A percentile compares a stretch with the other conserved stretches of the same genome.
phyloP scores from a whole-genome alignment of 176 grass and related monocot species.

The Thalia dealbata region DNA sequence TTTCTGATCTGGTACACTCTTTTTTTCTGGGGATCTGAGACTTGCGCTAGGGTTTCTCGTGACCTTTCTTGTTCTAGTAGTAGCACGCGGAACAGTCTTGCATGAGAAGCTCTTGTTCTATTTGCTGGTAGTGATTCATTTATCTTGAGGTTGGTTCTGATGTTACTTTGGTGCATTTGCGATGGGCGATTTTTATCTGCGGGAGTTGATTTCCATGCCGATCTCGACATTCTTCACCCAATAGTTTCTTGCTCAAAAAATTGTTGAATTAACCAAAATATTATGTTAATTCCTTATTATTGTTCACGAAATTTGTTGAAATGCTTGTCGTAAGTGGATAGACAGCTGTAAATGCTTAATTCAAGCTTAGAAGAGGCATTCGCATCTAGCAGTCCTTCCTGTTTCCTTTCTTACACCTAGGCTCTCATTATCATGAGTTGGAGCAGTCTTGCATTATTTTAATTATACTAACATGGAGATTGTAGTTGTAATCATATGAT shows the following conservation, averaged over 20 bases:
- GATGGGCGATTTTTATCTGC: not conserved
- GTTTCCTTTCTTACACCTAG: no score
- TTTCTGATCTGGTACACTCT: not conserved
- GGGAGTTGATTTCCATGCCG: not conserved
- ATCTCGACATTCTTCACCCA: not conserved
- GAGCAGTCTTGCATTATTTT: no score
- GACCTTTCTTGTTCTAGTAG: not conserved
- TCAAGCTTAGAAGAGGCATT: no score
- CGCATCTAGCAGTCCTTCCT: no score
- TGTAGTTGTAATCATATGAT: not conserved
- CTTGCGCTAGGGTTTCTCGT: not conserved
- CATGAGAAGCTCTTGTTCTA: not conserved
- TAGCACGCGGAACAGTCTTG: not conserved
- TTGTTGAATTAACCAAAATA: not conserved
- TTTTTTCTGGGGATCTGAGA: not conserved
- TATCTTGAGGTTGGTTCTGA: not conserved
- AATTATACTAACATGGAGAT: no score
- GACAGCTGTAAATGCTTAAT: not conserved
- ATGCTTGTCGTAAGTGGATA: not conserved
- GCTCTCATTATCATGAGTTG: no score
- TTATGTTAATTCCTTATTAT: not conserved
- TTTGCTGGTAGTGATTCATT: not conserved
- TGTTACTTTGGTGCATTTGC: not conserved
- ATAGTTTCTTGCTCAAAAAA: not conserved
- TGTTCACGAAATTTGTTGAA: not conserved